phyloP scores from a whole-genome alignment of 768 basidiomycete species.

The Termitomyces sp. region DNA sequence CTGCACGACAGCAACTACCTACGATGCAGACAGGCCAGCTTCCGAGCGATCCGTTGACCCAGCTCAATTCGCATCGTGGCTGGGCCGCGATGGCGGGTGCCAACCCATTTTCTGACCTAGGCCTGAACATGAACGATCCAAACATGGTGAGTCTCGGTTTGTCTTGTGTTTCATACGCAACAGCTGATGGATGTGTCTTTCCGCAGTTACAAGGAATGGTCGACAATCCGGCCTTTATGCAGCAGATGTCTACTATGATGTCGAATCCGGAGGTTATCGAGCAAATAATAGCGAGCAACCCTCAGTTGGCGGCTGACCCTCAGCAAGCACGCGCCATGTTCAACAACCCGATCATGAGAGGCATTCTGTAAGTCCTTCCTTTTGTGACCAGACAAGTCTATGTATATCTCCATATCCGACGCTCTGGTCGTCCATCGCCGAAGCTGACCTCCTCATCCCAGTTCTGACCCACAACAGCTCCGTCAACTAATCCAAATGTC shows the following conservation, averaged over 20 bases:
- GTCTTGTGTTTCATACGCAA: background rate
- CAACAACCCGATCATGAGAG: conserved; percentile 26
- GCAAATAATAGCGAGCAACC: conserved; percentile 77
- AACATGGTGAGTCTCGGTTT: conserved; percentile 67
- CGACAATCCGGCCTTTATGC: conserved; percentile 76
- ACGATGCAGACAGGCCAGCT: conserved; percentile 92
- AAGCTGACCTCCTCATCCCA: conserved; percentile 16
- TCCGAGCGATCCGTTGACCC: conserved; percentile 79
- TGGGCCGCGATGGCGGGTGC: conserved; percentile 80
- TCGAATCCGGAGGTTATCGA: conserved; percentile 87
- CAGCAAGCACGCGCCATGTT: conserved; percentile 72
- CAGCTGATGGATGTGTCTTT: background rate
- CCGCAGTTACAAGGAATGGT: conserved; percentile 77
- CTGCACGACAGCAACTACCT: conserved; percentile 50
- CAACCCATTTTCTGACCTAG: conserved; percentile 92
- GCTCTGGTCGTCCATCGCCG: background rate
- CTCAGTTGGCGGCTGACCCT: conserved; percentile 68
- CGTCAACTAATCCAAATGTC: conserved; percentile 64
- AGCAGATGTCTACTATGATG: conserved; percentile 86
- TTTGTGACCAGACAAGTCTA: conserved; percentile 18
- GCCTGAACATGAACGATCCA: conserved; percentile 87
- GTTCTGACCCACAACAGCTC: conserved; percentile 73
- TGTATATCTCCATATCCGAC: background rate
- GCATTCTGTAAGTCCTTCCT: conserved; percentile 4
- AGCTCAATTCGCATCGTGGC: conserved; percentile 71